Conservation (phyloP, 176 grass and related monocot species). For the Musa beccarii region DNA sequence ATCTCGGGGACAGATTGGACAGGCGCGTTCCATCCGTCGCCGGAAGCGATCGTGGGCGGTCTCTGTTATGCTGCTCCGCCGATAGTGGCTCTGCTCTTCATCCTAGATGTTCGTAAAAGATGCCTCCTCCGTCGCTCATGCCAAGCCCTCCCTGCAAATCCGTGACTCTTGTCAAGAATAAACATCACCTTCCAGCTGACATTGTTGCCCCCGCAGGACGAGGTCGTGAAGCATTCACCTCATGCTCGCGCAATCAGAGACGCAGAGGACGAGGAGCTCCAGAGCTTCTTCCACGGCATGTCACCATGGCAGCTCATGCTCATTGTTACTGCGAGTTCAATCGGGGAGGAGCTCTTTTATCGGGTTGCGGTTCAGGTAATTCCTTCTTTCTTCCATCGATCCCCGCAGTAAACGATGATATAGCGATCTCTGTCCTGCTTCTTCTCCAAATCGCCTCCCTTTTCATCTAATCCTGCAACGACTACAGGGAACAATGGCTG, state of each 20-base stretch:
- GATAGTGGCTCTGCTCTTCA: constrained; percentile 83
- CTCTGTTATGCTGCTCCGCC: constrained; percentile 85
- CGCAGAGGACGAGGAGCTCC: constrained; percentile 92
- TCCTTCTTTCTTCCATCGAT: background rate
- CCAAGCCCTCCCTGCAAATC: background rate
- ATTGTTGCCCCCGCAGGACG: constrained; percentile 36
- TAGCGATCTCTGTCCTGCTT: too few species aligned
- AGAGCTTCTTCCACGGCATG: constrained; percentile 96
- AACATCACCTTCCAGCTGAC: background rate
- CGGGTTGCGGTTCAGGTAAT: constrained; percentile 79
- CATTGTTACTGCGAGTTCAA: constrained; percentile 69
- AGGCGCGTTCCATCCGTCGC: constrained; percentile 62
- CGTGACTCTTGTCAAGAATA: too few species aligned
- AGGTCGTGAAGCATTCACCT: constrained; percentile 92
- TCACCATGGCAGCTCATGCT: constrained; percentile 93
- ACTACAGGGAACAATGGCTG: constrained; percentile 64
- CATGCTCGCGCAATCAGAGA: constrained; percentile 96
- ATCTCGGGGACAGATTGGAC: constrained; percentile 62
- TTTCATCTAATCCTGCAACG: background rate
- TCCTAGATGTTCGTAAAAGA: constrained; percentile 55
- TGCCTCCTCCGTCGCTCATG: background rate
- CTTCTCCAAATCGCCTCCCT: too few species aligned
- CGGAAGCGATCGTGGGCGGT: constrained; percentile 61
- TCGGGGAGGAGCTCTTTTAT: constrained; percentile 92
- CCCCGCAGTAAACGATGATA: too few species aligned